Evolutionary conservation across 768 basidiomycete species (phyloP).

Genomic region (Leccinum sublutescens): DNA sequence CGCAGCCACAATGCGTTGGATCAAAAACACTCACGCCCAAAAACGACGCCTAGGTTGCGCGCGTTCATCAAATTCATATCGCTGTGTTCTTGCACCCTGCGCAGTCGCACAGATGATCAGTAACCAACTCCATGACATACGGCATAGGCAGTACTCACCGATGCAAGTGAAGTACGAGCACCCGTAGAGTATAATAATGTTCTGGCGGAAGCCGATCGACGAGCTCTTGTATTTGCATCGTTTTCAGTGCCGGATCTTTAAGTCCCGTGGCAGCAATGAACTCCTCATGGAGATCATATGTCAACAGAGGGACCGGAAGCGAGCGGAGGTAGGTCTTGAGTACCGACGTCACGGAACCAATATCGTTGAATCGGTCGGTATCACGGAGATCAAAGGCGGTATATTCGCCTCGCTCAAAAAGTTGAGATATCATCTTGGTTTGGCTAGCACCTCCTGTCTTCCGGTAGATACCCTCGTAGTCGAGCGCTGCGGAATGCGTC

Average conservation of each 20-base stretch:
- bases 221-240: slow-evolving; percentile 59
- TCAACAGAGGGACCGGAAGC: slow-evolving; percentile 88
- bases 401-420: slow-evolving; percentile 94
- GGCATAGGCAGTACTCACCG: slow-evolving; percentile 46
- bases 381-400: slow-evolving; percentile 85
- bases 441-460: slow-evolving; percentile 94
- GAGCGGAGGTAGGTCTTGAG: slow-evolving; percentile 95
- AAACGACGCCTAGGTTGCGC: slow-evolving; percentile 94
- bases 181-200: slow-evolving; percentile 82
- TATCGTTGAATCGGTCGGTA: slow-evolving; percentile 90
- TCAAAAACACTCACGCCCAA: slow-evolving; percentile 76
- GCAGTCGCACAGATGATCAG: background rate
- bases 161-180: slow-evolving; percentile 85
- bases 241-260: slow-evolving; percentile 60
- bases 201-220: slow-evolving; percentile 78
- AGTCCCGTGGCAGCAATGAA: slow-evolving; percentile 78
- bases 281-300: slow-evolving; percentile 86
- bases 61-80: slow-evolving; percentile 90
- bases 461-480: slow-evolving; percentile 97
- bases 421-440: slow-evolving; percentile 88
- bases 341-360: slow-evolving; percentile 94
- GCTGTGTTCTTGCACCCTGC: slow-evolving; percentile 59
- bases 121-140: background rate
- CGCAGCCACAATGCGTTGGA: background rate
- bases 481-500: slow-evolving; percentile 58